Base-by-base conservation (phyloP, 129 eudicot species). In the Glebionis coronaria region DNA sequence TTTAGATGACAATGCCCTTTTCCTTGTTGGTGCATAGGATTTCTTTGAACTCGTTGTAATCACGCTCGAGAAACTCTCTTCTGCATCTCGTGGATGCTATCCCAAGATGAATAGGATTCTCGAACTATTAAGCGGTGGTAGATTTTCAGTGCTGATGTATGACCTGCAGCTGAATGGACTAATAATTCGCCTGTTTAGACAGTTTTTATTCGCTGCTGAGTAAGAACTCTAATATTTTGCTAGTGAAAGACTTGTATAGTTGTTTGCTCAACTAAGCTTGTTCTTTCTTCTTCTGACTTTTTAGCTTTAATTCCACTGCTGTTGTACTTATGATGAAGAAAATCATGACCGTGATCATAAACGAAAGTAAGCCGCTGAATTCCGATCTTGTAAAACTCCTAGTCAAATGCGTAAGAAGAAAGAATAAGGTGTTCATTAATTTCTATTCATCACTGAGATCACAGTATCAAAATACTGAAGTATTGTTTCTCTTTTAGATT, bases 311-410 rank as follows among this genome's bases (percentile, higher is more conserved):
- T 65, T 59, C 56, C 44, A 67, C 71, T 31, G 77, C 35, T 46
- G 31, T 65, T 68, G 73, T 76, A 51, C 15, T 69, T 0, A 54
- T 68, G 10, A 79, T 83, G 81, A 80, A 68, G 73, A 70, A 47
- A 31, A 79, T 76, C n/a, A 83, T 83, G 88, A 72, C 71, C 44
- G 55, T 79, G 47, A 57, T 76, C 55, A 69, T 83, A 44, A 61
- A 79, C 16, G 77, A 79, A 64, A 72, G 82, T 47, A 79, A 71
- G 35, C 63, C 35, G 21, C 61, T 67, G 1, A 38, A 69, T 21
- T 13, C 12, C 15, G 84, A 77, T 57, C 88, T 83, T 79, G 49
- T 76, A 20, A 63, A 29, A 27, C 70, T 79, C 38, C 56, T 83
- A 23, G 66, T 79, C 18, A 61, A 8, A 42, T 63, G 74, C 47